Conservation (phyloP, 371 early-diverging fungal species). For the Lichtheimia ornata region DNA sequence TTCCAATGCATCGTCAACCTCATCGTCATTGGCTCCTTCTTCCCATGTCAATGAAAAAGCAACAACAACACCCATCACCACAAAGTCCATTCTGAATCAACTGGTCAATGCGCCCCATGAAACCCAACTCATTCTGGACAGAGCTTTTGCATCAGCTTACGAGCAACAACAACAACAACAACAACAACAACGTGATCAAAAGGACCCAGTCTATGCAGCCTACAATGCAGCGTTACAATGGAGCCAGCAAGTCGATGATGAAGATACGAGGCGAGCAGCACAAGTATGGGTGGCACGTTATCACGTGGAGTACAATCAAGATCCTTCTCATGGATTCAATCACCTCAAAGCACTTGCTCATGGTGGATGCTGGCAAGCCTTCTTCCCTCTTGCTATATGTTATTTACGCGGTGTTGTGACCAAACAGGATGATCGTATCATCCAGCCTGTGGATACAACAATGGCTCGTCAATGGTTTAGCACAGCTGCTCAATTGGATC, state of each 20-base stretch:
- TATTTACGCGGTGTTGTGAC: conserved; percentile 34
- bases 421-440: conserved; percentile 26
- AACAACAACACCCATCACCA: not conserved
- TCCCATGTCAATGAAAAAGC: not conserved
- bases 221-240: conserved; percentile 25
- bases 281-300: conserved; percentile 47
- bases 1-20: not conserved
- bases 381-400: conserved; percentile 40
- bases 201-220: conserved; percentile 32
- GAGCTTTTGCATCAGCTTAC: conserved; percentile 19
- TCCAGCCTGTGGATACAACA: conserved; percentile 46
- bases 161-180: not conserved
- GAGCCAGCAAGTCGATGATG: conserved; percentile 24
- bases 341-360: conserved; percentile 31
- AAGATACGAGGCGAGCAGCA: conserved; percentile 17
- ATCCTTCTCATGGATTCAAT: conserved; percentile 31
- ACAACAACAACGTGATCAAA: conserved; percentile 13
- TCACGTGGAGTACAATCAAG: conserved; percentile 29
- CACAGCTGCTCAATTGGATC: conserved; percentile 68
- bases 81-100: not conserved
- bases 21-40: not conserved
- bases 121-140: conserved; percentile 14
- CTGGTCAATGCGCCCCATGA: conserved; percentile 2
- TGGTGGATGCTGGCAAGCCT: conserved; percentile 41
- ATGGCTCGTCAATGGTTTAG: conserved; percentile 67